Evolutionary conservation across 2,329 filamentous ascomycete species (phyloP), one percentile per base, ranked within the genome.

Genomic region (Septoria linicola): DNA sequence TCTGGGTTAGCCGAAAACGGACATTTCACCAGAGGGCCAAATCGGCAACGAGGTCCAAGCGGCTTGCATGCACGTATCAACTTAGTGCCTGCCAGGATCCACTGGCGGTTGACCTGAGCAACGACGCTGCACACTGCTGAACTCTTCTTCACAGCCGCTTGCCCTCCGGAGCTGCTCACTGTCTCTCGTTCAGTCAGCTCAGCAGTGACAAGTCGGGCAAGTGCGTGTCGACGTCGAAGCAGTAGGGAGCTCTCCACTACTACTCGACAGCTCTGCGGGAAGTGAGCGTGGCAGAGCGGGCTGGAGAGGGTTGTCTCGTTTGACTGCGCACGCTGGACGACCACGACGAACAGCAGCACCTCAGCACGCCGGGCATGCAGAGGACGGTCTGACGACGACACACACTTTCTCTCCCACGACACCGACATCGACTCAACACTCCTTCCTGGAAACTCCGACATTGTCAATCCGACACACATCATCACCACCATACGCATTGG

Each of bases 401-500:
- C 35, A 20, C 44, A 31, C 51, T 39, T 42, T 41, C 50, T 31
- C 43, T 47, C 51, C 34, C 37, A 35, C 23, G 40, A 16, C 46
- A 35, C 39, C 40, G n/a, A n/a, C n/a, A n/a, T n/a, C n/a, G n/a
- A n/a, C n/a, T n/a, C n/a, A n/a, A 45, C 42, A 37, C 31, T 37
- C 43, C 34, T 45, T 36, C 32, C 47, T 32, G 40, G 47, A 39
- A 50, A 40, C 23, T 17, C 17, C 27, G 37, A 41, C 47, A 32
- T 51, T 32, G 32, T 30, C 32, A 41, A 20, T 23, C 16, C 49
- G 31, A 19, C 42, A 45, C 41, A 25, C 17, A 45, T 8, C 31
- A 19, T 21, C 11, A 45, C 20, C 40, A 27, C 16, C 51, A 36
- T 41, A 32, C 27, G 41, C 45, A 44, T 20, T 10, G 36, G n/a